Conservation (phyloP, 495 filamentous ascomycete species). For the Penicillium herquei region DNA sequence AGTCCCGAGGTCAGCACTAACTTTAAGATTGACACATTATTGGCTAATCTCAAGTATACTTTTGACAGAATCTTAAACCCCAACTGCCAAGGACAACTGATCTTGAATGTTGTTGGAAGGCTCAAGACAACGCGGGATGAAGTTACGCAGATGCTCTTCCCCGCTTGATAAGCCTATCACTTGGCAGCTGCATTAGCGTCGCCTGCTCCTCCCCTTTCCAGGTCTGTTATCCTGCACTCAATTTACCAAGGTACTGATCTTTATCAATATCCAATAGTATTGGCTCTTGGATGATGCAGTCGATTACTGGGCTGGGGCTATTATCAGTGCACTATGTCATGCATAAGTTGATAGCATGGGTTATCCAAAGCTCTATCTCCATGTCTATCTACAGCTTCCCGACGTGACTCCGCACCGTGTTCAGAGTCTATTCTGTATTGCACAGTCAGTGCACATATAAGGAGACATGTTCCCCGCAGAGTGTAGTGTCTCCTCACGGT, state of each 20-base stretch:
- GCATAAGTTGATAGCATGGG: not conserved
- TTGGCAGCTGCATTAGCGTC: constrained; percentile 29
- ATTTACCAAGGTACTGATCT: constrained; percentile 7
- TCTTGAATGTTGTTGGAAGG: too few species aligned
- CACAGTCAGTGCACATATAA: constrained; percentile 18
- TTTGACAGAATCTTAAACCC: too few species aligned
- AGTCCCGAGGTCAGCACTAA: too few species aligned
- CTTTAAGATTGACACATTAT: too few species aligned
- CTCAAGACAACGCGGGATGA: too few species aligned
- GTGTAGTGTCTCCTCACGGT: constrained; percentile 1
- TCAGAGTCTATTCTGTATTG: constrained; percentile 5
- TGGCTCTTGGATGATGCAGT: not conserved
- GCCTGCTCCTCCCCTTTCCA: constrained; percentile 32
- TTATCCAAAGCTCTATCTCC: not conserved
- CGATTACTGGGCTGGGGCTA: not conserved
- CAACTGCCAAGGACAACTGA: too few species aligned
- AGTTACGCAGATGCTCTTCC: not conserved
- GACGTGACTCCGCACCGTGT: constrained; percentile 7
- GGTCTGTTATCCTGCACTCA: constrained; percentile 4
- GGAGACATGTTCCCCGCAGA: constrained; percentile 6
- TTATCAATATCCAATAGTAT: not conserved
- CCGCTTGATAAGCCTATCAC: constrained; percentile 28
- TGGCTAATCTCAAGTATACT: too few species aligned
- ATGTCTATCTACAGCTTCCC: not conserved
- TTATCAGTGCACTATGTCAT: not conserved